Base-by-base conservation (phyloP, 768 basidiomycete genomes). In the Leccinum rimulosum region DNA sequence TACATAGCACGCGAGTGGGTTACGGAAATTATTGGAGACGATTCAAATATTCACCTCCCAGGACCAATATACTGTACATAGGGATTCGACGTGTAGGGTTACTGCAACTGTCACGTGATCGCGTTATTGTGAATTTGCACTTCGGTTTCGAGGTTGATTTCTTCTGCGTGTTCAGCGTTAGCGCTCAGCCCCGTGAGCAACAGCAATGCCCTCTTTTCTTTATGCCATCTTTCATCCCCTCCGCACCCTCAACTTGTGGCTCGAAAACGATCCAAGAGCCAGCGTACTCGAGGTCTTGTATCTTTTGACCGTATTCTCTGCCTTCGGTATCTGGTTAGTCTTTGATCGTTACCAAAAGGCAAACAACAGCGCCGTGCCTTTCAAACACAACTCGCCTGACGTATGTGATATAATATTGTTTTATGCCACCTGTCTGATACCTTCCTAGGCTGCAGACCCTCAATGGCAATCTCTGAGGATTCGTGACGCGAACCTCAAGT, bases 261-360 rank as follows among this genome's bases (percentile, higher is more conserved):
- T 77, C 22, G 81, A 79, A 64, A 76, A 79, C 58, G 81, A 81
- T 58, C 76, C 75, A 35, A 81, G 76, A 63, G 73, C 79, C 64
- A 71, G 71, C n/a, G 76, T 82, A 14, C 73, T 85, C 54, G 87
- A 88, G 73, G 78, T 87, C 51, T 61, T 89, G 52, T 89, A 87
- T 74, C 81, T 85, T 33, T 76, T 91, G 27, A 80, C 86, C 2
- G 69, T 85, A 30, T 90, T 89, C 77, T 84, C 91, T 62, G 88
- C 82, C 40, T 77, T 89, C 59, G 90, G 91, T 47, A 91, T 93
- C 61, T 92, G 85, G 79, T 79, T 92, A 28, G 88, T 93, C 49
- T 82, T 86, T 65, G 77, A 84, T 74, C 84, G 89, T 45, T 88
- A 91, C 72, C 84, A 87, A 67, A 85, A 84, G 65, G 82, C 85